Conservation (phyloP, 768 basidiomycete genomes). For the Pleurotus tuoliensis region DNA sequence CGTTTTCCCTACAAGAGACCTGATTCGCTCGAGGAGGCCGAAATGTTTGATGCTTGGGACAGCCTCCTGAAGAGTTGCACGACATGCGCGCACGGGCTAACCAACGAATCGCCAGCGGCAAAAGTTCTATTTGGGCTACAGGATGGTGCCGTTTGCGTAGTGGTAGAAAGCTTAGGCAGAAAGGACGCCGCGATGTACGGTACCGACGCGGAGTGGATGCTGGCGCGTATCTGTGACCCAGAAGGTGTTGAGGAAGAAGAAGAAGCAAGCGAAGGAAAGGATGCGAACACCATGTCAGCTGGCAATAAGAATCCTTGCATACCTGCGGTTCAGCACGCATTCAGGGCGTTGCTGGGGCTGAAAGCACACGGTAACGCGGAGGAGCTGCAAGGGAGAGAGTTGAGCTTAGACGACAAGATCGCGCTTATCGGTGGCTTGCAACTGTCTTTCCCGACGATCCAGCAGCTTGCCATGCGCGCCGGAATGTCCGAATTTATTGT, state of each 20-base stretch:
- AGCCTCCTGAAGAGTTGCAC: background rate
- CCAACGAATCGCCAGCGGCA: background rate
- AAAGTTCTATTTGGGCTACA: background rate
- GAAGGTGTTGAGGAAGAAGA: background rate
- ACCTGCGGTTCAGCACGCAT: background rate
- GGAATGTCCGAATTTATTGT: background rate
- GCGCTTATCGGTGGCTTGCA: background rate
- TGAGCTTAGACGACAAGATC: background rate
- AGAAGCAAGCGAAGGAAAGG: background rate
- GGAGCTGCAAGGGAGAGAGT: background rate
- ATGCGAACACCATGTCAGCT: background rate
- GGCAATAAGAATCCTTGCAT: background rate
- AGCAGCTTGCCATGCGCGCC: background rate
- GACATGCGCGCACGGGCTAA: background rate
- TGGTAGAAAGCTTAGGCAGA: background rate
- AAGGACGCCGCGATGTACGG: slow-evolving; percentile 1
- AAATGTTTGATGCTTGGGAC: background rate
- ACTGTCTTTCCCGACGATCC: background rate
- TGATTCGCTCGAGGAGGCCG: background rate
- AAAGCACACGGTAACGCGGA: background rate
- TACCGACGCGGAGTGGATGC: slow-evolving; percentile 1
- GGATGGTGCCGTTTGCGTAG: background rate
- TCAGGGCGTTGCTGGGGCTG: background rate
- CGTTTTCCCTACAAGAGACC: background rate
- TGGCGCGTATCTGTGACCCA: background rate